A percentile compares a stretch with the other conserved stretches of the same genome.
phyloP scores from a whole-genome alignment of 2,329 filamentous ascomycete species.

The Ilyonectria destructans region DNA sequence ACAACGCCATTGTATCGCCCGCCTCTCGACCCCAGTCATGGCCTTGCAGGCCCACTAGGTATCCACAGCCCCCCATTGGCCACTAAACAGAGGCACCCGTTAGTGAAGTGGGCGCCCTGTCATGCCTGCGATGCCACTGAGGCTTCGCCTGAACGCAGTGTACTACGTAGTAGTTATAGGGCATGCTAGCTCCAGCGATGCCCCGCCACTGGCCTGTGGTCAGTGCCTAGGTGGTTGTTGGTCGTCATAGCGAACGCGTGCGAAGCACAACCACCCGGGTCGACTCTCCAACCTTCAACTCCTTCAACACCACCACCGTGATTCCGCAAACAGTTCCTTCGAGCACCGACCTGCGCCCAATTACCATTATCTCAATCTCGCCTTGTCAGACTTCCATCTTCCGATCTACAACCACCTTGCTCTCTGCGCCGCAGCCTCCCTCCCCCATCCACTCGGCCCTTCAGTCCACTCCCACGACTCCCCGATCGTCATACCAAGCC shows the following conservation, averaged over 20 bases:
- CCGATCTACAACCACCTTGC: too few species aligned
- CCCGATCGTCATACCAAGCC: constrained; percentile 9
- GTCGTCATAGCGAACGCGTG: constrained; percentile 6
- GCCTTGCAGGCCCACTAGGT: not conserved
- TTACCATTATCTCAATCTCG: not conserved
- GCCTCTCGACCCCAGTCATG: not conserved
- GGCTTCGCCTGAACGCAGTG: not conserved
- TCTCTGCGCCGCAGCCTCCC: not conserved
- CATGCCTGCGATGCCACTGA: constrained; percentile 10
- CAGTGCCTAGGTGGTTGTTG: not conserved
- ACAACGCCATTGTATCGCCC: constrained; percentile 2
- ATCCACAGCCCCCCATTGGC: constrained; percentile 2
- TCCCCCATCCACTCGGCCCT: not conserved
- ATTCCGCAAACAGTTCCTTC: not conserved
- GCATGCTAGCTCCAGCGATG: not conserved
- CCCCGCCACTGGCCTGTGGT: constrained; percentile 3
- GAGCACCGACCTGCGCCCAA: not conserved
- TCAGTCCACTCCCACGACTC: not conserved
- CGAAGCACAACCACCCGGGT: not conserved
- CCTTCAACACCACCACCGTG: not conserved
- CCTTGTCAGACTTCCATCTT: not conserved
- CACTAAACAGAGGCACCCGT: constrained; percentile 11
- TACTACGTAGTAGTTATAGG: not conserved
- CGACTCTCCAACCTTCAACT: not conserved
- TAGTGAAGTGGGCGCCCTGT: constrained; percentile 1